Evolutionary conservation across 129 eudicot genomes (phyloP).

Genomic region (Apium graveolens): DNA sequence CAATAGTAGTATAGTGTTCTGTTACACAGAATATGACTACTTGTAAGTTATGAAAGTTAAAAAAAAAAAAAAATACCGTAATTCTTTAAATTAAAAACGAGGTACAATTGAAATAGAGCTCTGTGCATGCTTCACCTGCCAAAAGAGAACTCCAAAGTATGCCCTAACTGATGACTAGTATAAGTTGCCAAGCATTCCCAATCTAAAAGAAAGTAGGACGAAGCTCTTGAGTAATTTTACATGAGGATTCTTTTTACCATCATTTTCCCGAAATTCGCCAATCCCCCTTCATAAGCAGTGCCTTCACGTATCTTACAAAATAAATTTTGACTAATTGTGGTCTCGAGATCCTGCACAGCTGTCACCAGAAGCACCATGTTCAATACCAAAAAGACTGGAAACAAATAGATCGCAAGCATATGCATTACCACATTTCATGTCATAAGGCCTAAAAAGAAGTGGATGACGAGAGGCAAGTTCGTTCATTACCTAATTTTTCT

Average conservation of each 20-base stretch:
- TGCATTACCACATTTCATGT: neutral
- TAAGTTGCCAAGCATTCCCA: neutral
- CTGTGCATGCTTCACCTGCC: neutral
- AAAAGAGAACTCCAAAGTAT: neutral
- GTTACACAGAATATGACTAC: conserved; percentile 2
- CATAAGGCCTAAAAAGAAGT: conserved; percentile 4
- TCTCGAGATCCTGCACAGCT: conserved; percentile 6
- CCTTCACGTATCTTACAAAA: neutral
- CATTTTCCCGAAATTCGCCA: neutral
- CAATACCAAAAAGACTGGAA: conserved; percentile 4
- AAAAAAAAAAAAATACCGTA: neutral
- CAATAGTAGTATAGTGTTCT: neutral
- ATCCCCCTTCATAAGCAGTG: neutral
- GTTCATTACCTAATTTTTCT: conserved; percentile 9
- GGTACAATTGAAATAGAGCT: neutral
- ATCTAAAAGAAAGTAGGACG: neutral
- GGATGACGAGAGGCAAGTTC: conserved; percentile 16
- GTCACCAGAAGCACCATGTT: neutral
- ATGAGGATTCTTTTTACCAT: neutral
- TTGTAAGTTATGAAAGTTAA: neutral
- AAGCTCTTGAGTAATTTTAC: neutral
- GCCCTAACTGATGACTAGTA: neutral
- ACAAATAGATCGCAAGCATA: conserved; percentile 16
- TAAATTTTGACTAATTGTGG: neutral
- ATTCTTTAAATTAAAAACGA: neutral